Evolutionary conservation across 768 basidiomycete genomes (phyloP).

Genomic region (Hemileccinum impolitum): DNA sequence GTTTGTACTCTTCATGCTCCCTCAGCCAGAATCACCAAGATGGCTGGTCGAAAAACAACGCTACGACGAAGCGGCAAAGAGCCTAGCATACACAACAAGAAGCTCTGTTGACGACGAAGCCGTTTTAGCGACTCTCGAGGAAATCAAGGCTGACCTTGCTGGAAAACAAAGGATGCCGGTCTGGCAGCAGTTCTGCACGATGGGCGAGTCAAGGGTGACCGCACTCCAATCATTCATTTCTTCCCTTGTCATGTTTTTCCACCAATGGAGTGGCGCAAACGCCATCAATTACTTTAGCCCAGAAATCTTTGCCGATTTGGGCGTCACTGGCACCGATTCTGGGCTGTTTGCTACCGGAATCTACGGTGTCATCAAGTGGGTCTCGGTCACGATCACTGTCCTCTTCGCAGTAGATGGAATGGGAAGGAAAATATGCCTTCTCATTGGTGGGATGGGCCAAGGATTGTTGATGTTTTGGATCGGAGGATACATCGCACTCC

Average conservation of each 20-base stretch:
- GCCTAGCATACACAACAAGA: slow-evolving; percentile 36
- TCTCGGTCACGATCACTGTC: slow-evolving; percentile 39
- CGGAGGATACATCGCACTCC: slow-evolving; percentile 32
- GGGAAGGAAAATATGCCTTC: slow-evolving; percentile 48
- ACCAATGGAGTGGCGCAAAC: slow-evolving; percentile 53
- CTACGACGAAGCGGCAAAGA: slow-evolving; percentile 39
- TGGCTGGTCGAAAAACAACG: slow-evolving; percentile 49
- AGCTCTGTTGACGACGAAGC: slow-evolving; percentile 31
- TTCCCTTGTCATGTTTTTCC: slow-evolving; percentile 44
- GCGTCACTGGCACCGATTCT: slow-evolving; percentile 41
- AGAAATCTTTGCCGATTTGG: slow-evolving; percentile 46
- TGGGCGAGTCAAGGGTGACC: slow-evolving; percentile 43
- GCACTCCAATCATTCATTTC: slow-evolving; percentile 45
- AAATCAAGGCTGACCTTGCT: slow-evolving; percentile 47
- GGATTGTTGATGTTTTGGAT: slow-evolving; percentile 39
- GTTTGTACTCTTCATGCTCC: slow-evolving; percentile 43
- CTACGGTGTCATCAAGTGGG: slow-evolving; percentile 39
- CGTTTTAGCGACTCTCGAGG: slow-evolving; percentile 38
- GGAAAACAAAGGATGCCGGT: slow-evolving; percentile 38
- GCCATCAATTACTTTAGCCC: slow-evolving; percentile 56
- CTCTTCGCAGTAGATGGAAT: slow-evolving; percentile 45
- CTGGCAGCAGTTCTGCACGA: slow-evolving; percentile 36
- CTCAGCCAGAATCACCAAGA: slow-evolving; percentile 55
- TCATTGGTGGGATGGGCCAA: slow-evolving; percentile 49
- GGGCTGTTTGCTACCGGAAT: slow-evolving; percentile 50